These are phyloP conservation scores for Tilletia caries DNA, from an alignment of 1,284 basidiomycete species.

Conservation along the genomic window DNA sequence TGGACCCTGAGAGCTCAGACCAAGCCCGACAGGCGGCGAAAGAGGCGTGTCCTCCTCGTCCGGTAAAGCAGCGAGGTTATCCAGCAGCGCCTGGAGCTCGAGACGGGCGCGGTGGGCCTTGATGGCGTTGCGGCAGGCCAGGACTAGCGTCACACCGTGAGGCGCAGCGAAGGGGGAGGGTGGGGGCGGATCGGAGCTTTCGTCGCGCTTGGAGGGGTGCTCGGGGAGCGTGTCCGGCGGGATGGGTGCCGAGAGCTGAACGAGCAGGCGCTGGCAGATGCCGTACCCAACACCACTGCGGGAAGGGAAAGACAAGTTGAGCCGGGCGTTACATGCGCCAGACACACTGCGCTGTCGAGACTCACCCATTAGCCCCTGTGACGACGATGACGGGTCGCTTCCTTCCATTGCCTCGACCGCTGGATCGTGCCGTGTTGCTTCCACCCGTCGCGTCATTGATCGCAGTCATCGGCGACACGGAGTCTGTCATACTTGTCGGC, in stretches of 20 bases:
- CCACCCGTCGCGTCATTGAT: conserved; percentile 96
- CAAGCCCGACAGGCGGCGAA: background rate
- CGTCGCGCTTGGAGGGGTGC: conserved; percentile 23
- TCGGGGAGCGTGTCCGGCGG: conserved; percentile 41
- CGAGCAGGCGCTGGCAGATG: conserved; percentile 49
- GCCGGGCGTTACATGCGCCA: background rate
- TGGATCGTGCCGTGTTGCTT: conserved; percentile 60
- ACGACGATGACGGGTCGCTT: conserved; percentile 46
- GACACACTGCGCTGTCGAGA: too few species aligned
- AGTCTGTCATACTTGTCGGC: too few species aligned
- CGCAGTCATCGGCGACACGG: background rate
- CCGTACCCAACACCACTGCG: conserved; percentile 48
- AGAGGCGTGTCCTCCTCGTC: conserved; percentile 6
- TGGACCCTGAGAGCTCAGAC: background rate
- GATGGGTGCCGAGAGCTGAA: conserved; percentile 49
- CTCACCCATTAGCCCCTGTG: conserved; percentile 46
- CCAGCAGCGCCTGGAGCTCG: conserved; percentile 40
- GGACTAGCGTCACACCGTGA: conserved; percentile 48
- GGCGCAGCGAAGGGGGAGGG: conserved; percentile 49
- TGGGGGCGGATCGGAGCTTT: conserved; percentile 17
- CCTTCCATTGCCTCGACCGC: background rate
- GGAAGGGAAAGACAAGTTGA: background rate
- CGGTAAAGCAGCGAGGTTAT: conserved; percentile 26
- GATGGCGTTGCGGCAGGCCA: conserved; percentile 52
- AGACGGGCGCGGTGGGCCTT: conserved; percentile 48